A percentile compares a stretch with the other conserved stretches of the same genome.
Evolutionary conservation across 2,329 filamentous ascomycete genomes (phyloP).

Genomic region (Zymoseptoria pseudotritici): DNA sequence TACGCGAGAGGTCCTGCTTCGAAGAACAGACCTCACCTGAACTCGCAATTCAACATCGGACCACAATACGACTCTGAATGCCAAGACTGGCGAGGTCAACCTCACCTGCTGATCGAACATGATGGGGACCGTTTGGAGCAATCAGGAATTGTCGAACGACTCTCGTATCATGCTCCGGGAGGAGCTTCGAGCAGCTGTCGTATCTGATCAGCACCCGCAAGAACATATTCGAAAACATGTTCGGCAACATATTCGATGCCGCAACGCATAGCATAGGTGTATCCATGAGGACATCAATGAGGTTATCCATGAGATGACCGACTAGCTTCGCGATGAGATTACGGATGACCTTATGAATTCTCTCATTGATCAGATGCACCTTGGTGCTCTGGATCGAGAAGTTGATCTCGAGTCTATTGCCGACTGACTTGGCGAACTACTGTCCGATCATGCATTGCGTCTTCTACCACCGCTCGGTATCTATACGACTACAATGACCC

Average conservation of each 20-base stretch:
- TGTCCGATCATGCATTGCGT: not conserved
- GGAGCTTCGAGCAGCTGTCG: too few relatives aligned
- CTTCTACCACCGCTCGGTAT: not conserved
- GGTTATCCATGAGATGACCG: not conserved
- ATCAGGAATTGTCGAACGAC: not conserved
- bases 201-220: not conserved
- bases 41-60: not conserved
- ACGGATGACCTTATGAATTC: not conserved
- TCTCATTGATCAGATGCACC: not conserved
- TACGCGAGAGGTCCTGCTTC: not conserved
- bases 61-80: not conserved
- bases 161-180: not conserved
- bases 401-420: not conserved
- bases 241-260: too few relatives aligned
- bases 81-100: not conserved
- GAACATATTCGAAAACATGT: not conserved
- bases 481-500: not conserved
- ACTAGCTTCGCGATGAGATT: not conserved
- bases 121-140: not conserved
- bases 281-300: not conserved
- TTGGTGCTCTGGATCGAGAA: not conserved
- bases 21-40: too few relatives aligned
- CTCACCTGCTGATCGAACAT: not conserved
- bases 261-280: too few relatives aligned
- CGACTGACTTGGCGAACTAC: not conserved